phyloP scores from a whole-genome alignment of 2,329 filamentous ascomycete genomes.

The Geosmithia morbida region DNA sequence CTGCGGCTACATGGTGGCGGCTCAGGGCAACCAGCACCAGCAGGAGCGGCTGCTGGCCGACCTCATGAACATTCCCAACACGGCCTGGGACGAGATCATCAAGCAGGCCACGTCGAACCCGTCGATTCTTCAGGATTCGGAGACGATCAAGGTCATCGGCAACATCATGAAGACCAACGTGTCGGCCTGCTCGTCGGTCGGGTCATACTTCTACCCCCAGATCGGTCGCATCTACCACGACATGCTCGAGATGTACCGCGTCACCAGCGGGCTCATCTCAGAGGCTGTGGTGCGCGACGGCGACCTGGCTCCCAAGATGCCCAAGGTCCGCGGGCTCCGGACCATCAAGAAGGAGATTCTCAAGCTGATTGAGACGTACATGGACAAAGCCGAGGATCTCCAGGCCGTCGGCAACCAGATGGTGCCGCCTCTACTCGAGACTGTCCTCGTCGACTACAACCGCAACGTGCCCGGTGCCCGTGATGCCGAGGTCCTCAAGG shows the following conservation, averaged over 20 bases:
- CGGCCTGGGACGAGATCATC: slow-evolving; percentile 93
- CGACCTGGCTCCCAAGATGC: slow-evolving; percentile 92
- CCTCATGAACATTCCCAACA: slow-evolving; percentile 85
- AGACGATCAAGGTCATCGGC: slow-evolving; percentile 96
- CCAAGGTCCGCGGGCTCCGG: slow-evolving; percentile 82
- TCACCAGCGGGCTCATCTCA: slow-evolving; percentile 91
- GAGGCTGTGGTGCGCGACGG: slow-evolving; percentile 79
- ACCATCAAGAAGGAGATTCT: slow-evolving; percentile 99
- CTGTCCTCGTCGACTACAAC: slow-evolving; percentile 90
- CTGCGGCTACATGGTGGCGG: slow-evolving; percentile 97
- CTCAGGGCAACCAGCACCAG: slow-evolving; percentile 86
- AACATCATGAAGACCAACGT: slow-evolving; percentile 99
- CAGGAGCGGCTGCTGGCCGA: slow-evolving; percentile 87
- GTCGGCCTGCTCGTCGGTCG: slow-evolving; percentile 92
- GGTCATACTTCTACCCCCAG: slow-evolving; percentile 94
- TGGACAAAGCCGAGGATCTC: slow-evolving; percentile 93
- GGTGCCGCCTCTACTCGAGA: slow-evolving; percentile 89
- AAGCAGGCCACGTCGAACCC: slow-evolving; percentile 74
- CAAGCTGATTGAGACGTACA: slow-evolving; percentile 95
- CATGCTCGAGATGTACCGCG: slow-evolving; percentile 98
- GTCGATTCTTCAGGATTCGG: slow-evolving; percentile 72
- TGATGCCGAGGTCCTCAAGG: slow-evolving; percentile 90
- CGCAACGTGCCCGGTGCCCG: slow-evolving; percentile 91
- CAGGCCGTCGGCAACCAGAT: slow-evolving; percentile 88
- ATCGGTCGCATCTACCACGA: slow-evolving; percentile 96